Evolutionary conservation across 331 rosid species (phyloP).

Genomic region (Acacia concinna): DNA sequence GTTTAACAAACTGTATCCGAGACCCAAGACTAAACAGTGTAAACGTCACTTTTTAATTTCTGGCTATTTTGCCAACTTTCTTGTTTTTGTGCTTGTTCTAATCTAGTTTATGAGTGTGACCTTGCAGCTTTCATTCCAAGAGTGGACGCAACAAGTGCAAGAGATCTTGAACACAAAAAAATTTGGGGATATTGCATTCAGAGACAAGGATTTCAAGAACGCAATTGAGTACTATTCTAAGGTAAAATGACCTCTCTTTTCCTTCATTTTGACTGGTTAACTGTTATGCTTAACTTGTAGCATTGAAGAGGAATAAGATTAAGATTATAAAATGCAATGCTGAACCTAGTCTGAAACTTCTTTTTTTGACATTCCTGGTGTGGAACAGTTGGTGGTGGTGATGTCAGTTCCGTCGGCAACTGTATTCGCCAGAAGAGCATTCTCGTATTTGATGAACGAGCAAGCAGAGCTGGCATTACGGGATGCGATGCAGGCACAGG

Average conservation of each 20-base stretch:
- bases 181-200: slow-evolving; percentile 92
- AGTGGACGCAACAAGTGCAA: slow-evolving; percentile 98
- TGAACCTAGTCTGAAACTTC: not conserved
- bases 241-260: slow-evolving; percentile 34
- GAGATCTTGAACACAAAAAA: slow-evolving; percentile 90
- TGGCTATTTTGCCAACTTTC: slow-evolving; percentile 12
- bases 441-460: slow-evolving; percentile 82
- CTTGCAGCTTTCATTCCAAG: slow-evolving; percentile 95
- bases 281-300: not conserved
- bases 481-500: slow-evolving; percentile 98
- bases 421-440: slow-evolving; percentile 83
- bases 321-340: not conserved
- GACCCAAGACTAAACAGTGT: not conserved
- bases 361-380: not conserved
- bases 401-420: slow-evolving; percentile 68
- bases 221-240: slow-evolving; percentile 75
- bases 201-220: slow-evolving; percentile 89
- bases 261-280: not conserved
- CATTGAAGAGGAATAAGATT: not conserved
- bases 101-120: slow-evolving; percentile 10
- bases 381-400: slow-evolving; percentile 72
- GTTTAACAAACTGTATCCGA: no score
- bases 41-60: not conserved
- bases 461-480: slow-evolving; percentile 86
- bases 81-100: not conserved